Percentiles rank a stretch among this genome's conserved stretches.
phyloP scores from a whole-genome alignment of 805 yeast genomes.

The Dipodascus albidus region DNA sequence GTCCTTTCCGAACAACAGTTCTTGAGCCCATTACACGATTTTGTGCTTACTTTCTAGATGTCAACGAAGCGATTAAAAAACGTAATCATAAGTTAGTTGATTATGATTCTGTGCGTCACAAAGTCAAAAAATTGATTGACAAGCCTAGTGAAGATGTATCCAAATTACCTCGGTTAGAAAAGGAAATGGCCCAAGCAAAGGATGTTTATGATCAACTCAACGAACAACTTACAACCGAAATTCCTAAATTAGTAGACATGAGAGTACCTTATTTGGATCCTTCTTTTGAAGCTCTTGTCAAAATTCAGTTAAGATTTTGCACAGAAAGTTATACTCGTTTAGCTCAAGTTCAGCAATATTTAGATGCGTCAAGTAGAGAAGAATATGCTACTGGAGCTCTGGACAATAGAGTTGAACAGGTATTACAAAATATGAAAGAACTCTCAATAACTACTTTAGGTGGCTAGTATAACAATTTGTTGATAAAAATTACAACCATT shows the following conservation, averaged over 20 bases:
- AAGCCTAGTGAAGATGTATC: constrained; percentile 36
- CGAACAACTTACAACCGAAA: constrained; percentile 40
- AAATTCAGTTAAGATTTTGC: constrained; percentile 50
- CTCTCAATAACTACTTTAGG: constrained; percentile 36
- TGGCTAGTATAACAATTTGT: neutral
- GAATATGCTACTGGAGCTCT: constrained; percentile 47
- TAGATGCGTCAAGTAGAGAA: constrained; percentile 44
- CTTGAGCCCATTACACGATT: constrained; percentile 50
- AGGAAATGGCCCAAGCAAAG: constrained; percentile 33
- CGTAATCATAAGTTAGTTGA: constrained; percentile 48
- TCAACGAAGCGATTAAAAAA: constrained; percentile 56
- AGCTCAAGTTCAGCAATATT: constrained; percentile 40
- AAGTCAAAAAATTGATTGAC: constrained; percentile 39
- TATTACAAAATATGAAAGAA: constrained; percentile 45
- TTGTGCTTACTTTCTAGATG: constrained; percentile 47
- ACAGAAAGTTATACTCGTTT: constrained; percentile 42
- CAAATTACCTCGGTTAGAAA: constrained; percentile 34
- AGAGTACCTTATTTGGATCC: constrained; percentile 57
- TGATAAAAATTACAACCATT: too few species aligned
- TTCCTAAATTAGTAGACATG: constrained; percentile 47
- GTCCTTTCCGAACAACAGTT: constrained; percentile 49
- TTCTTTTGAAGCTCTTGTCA: constrained; percentile 53
- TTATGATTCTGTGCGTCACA: constrained; percentile 45
- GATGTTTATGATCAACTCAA: constrained; percentile 36
- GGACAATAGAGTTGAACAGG: constrained; percentile 43